Evolutionary conservation across 23 red algal species (phyloP).

Genomic region (Pyropia yezoensis): DNA sequence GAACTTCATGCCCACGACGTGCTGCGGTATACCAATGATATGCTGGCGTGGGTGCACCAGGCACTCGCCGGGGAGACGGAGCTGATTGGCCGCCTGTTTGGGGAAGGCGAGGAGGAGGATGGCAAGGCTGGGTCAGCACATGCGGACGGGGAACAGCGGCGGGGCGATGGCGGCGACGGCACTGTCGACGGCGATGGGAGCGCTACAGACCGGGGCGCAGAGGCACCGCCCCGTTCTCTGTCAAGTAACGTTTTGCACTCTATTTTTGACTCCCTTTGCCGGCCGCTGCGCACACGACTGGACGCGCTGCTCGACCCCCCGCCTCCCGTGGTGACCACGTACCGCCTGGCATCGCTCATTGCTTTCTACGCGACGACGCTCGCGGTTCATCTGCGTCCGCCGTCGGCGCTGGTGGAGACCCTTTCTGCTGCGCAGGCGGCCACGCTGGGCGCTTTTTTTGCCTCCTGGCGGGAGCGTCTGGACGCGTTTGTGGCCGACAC

Average conservation of each 20-base stretch:
- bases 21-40: slow-evolving; percentile 90
- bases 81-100: slow-evolving; percentile 47
- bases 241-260: slow-evolving; percentile 55
- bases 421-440: slow-evolving; percentile 59
- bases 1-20: slow-evolving; percentile 79
- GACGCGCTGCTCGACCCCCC: slow-evolving; percentile 61
- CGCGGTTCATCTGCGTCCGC: slow-evolving; percentile 34
- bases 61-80: slow-evolving; percentile 66
- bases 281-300: slow-evolving; percentile 74
- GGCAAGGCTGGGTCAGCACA: background rate
- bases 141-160: slow-evolving; percentile 6
- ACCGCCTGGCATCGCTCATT: slow-evolving; percentile 66
- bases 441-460: slow-evolving; percentile 73
- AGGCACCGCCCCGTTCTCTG: background rate
- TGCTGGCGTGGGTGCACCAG: slow-evolving; percentile 95
- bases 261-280: slow-evolving; percentile 82
- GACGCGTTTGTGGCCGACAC: slow-evolving; percentile 34
- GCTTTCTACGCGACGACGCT: slow-evolving; percentile 76
- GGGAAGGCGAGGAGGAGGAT: slow-evolving; percentile 24
- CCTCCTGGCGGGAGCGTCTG: slow-evolving; percentile 61
- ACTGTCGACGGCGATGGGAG: background rate
- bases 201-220: background rate
- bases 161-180: background rate
- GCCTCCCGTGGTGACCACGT: slow-evolving; percentile 57
- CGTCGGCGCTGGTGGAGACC: slow-evolving; percentile 53